Evolutionary conservation across 768 basidiomycete species (phyloP), one percentile per base, ranked within the genome.

Genomic region (Chalciporus pseudorubinellus): DNA sequence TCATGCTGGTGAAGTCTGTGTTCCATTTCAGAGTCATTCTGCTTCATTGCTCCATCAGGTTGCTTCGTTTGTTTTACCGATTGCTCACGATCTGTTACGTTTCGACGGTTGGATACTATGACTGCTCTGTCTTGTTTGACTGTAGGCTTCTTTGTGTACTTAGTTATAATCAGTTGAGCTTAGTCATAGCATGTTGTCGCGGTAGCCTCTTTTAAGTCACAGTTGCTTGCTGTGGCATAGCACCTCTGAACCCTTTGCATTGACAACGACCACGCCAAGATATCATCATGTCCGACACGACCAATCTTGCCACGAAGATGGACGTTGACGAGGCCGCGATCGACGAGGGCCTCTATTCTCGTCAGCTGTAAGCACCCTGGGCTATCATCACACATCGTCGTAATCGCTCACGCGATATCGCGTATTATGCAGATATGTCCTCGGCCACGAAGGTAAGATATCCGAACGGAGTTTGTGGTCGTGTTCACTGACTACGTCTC

Each of bases 331-430:
- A 92, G 70, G 77, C 85, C 29, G 80, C 87, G 51, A 93, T 95
- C 72, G 92, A 95, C 71, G 93, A 95, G 74, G 90, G 92, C 44
- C 77, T 95, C 43, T 95, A 95, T 73, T 94, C 92, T 59, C 87
- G 92, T 61, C 92, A 95, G 76, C 74, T 95, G 88, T 92, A 70
- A 78, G 91, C 71, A 47, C 46, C 36, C 38, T 47, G 19, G 59
- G 41, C 46, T 43, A 43, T 59, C 48, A 29, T 59, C 46, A 43
- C 36, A 24, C 38, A 62, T 61, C 53, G 29, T 21, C 26, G 24
- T 40, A 41, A 70, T 59, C 51, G 21, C 55, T 55, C 24, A 52
- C 48, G n/a, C 21, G 51, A 64, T 59, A 36, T 59, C 42, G 48
- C 59, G 46, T 49, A 44, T 46, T 58, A 39, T 42, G 52, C 53